These are phyloP conservation scores for Beauveria scarabaeidicola DNA, from an alignment of 2,329 filamentous ascomycete species.

Conservation along the genomic window DNA sequence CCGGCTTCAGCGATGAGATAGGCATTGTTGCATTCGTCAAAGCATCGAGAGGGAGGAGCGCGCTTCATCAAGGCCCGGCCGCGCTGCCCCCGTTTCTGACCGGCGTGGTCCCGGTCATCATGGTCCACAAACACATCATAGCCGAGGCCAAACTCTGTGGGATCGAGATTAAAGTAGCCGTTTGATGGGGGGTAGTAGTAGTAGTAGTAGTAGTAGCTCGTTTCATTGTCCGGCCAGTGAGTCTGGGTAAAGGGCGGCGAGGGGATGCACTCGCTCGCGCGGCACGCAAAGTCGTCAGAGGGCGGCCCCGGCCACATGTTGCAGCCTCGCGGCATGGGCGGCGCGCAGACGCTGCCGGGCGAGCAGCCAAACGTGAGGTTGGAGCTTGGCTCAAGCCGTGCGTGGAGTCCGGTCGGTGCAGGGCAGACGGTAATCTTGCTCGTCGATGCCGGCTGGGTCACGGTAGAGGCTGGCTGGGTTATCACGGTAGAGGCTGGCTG, in stretches of 20 bases:
- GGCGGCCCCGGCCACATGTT: constrained; percentile 43
- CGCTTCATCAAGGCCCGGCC: no score
- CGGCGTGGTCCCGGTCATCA: not conserved
- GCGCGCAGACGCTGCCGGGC: constrained; percentile 45
- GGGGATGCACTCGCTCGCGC: constrained; percentile 34
- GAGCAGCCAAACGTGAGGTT: constrained; percentile 45
- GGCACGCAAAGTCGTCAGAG: constrained; percentile 36
- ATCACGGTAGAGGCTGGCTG: not conserved
- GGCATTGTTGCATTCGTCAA: constrained; percentile 41
- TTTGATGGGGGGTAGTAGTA: constrained; percentile 44
- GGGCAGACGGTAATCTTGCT: constrained; percentile 32
- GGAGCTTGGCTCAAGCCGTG: constrained; percentile 26
- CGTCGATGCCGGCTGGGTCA: not conserved
- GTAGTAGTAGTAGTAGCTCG: constrained; percentile 44
- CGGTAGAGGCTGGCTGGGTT: constrained; percentile 12
- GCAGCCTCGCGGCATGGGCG: constrained; percentile 40
- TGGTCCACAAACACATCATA: constrained; percentile 49
- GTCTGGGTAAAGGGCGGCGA: constrained; percentile 29
- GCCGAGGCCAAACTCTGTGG: constrained; percentile 52
- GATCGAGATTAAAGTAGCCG: constrained; percentile 58
- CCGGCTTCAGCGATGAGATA: constrained; percentile 34
- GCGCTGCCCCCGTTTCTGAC: not conserved
- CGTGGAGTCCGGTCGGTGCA: constrained; percentile 30
- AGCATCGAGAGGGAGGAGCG: constrained; percentile 40
- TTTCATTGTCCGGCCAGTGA: constrained; percentile 36